phyloP scores from a whole-genome alignment of 163 green algal genomes.

The Scenedesmus sp. region DNA sequence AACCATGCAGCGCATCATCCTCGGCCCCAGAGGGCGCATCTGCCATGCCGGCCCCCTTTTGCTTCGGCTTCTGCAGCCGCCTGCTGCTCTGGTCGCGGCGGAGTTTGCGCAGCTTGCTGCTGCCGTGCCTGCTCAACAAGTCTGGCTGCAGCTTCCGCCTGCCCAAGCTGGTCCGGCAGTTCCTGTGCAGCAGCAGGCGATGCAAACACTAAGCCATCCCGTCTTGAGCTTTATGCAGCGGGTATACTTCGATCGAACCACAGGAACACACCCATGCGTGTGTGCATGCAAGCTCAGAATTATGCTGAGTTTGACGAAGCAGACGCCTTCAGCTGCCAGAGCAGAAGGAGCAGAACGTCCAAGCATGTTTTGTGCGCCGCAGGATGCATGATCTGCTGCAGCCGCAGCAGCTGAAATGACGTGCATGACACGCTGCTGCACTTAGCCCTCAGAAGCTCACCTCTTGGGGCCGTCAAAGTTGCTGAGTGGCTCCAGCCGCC shows the following conservation, averaged over 20 bases:
- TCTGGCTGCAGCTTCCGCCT: neutral
- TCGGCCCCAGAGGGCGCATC: neutral
- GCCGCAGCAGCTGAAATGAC: too few relatives aligned
- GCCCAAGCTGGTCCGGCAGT: neutral
- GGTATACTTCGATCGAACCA: too few relatives aligned
- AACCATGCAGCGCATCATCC: neutral
- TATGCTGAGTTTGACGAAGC: too few relatives aligned
- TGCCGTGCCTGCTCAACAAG: neutral
- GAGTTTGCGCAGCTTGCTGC: neutral
- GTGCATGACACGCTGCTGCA: too few relatives aligned
- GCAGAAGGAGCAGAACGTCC: too few relatives aligned
- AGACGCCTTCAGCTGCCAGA: too few relatives aligned
- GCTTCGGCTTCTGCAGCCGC: neutral
- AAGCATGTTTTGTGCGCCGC: too few relatives aligned
- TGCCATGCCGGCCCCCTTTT: neutral
- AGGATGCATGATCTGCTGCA: too few relatives aligned
- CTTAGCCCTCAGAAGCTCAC: neutral
- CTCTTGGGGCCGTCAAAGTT: slow-evolving; percentile 6
- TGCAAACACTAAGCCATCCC: neutral
- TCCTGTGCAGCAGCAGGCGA: neutral
- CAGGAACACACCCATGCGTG: too few relatives aligned
- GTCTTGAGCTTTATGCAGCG: too few relatives aligned
- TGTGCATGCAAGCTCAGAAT: too few relatives aligned
- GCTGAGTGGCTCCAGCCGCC: neutral
- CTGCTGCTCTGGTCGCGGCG: neutral